A percentile compares a stretch with the other conserved stretches of the same genome.
phyloP scores from a whole-genome alignment of 305 asterid genomes.

The Fraxinus floribunda region DNA sequence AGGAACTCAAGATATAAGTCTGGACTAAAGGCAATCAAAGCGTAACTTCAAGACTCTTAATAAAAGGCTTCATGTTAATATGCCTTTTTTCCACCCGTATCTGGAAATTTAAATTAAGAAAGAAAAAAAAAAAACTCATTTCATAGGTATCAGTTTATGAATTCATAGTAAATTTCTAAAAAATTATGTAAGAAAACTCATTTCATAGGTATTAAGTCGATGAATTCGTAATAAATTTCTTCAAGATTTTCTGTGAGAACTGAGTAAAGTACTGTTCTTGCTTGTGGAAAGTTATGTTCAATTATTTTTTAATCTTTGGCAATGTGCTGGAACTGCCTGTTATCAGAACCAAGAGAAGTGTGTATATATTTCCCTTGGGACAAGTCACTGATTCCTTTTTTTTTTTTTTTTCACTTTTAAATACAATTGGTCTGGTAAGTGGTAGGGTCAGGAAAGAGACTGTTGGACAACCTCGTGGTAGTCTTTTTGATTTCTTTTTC shows the following conservation, averaged over 20 bases:
- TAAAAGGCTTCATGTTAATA: neutral
- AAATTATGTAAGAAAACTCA: neutral
- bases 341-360: neutral
- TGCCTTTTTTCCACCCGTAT: neutral
- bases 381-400: neutral
- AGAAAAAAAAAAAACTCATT: too few relatives aligned
- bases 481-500: neutral
- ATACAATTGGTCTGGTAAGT: neutral
- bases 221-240: neutral
- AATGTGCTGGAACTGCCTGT: neutral
- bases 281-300: neutral
- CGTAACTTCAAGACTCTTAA: neutral
- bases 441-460: neutral
- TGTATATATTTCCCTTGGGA: neutral
- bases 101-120: neutral
- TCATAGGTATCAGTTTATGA: too few relatives aligned
- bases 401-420: neutral
- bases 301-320: neutral
- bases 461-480: neutral
- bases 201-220: neutral
- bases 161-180: too few relatives aligned
- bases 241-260: neutral
- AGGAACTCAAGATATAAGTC: neutral
- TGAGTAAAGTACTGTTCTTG: neutral
- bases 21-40: neutral